Evolutionary conservation across 208 protist species (phyloP).

Genomic region (Tritrichomonas musculus): DNA sequence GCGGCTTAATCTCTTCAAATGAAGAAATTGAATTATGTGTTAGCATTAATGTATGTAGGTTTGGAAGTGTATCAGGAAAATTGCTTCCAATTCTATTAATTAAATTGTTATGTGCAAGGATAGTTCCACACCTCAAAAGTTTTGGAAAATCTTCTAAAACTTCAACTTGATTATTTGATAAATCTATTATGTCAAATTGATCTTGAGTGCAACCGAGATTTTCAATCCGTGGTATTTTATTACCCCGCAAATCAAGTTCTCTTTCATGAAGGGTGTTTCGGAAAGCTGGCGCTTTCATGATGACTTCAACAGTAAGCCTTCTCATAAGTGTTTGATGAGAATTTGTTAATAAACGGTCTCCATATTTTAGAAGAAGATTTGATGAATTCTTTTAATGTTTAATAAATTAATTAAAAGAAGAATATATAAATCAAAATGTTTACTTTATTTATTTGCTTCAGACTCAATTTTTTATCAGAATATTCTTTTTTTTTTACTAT

Average conservation of each 20-base stretch:
- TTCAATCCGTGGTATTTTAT: slow-evolving; percentile 61
- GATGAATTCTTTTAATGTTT: no score
- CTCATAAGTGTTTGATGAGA: no score
- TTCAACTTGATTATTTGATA: slow-evolving; percentile 66
- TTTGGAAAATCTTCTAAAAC: slow-evolving; percentile 63
- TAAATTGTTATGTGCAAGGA: slow-evolving; percentile 65
- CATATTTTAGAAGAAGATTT: no score
- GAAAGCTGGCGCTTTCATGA: slow-evolving; percentile 49
- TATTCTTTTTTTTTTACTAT: no score
- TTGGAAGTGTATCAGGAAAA: slow-evolving; percentile 50
- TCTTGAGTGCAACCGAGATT: slow-evolving; percentile 62
- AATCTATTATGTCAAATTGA: slow-evolving; percentile 70
- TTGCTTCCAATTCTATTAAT: slow-evolving; percentile 50
- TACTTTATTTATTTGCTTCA: no score
- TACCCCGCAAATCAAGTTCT: slow-evolving; percentile 58
- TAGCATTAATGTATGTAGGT: slow-evolving; percentile 61
- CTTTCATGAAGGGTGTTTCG: slow-evolving; percentile 59
- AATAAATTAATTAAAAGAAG: no score
- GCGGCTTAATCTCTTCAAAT: slow-evolving; percentile 37
- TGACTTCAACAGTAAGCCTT: slow-evolving; percentile 59
- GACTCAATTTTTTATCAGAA: no score
- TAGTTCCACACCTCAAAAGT: slow-evolving; percentile 57
- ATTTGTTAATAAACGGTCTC: no score
- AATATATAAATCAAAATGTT: no score
- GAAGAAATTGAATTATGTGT: slow-evolving; percentile 60